Conservation (phyloP, 306 rosid species). For the Mucuna pruriens region DNA sequence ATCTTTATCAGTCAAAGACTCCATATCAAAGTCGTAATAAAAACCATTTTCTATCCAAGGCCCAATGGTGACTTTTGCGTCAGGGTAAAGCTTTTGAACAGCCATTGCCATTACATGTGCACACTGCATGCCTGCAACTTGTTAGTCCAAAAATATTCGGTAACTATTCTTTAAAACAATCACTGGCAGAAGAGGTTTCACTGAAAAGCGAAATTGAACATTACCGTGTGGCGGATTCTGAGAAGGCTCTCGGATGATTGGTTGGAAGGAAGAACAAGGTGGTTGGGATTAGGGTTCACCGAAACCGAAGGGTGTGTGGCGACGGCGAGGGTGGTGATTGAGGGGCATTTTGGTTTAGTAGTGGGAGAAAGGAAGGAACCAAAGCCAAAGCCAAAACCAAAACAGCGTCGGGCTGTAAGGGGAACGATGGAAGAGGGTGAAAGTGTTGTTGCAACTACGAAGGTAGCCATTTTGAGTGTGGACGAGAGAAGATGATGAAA, state of each 20-base stretch:
- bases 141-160: too few species aligned
- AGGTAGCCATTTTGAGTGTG: slow-evolving; percentile 52
- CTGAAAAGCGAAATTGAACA: neutral
- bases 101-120: slow-evolving; percentile 99
- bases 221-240: slow-evolving; percentile 93
- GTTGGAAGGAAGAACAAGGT: slow-evolving; percentile 79
- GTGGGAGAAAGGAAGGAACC: slow-evolving; percentile 32
- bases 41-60: slow-evolving; percentile 98
- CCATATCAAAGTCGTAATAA: slow-evolving; percentile 94
- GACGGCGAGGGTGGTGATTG: slow-evolving; percentile 48
- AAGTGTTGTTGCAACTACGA: slow-evolving; percentile 20
- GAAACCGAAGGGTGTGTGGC: slow-evolving; percentile 52
- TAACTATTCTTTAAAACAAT: too few species aligned
- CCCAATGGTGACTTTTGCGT: slow-evolving; percentile 97
- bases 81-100: slow-evolving; percentile 89
- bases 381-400: slow-evolving; percentile 25
- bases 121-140: slow-evolving; percentile 57
- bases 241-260: slow-evolving; percentile 80
- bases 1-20: slow-evolving; percentile 84
- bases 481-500: neutral
- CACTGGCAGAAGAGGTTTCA: too few species aligned
- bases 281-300: neutral
- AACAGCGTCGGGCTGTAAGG: slow-evolving; percentile 42
- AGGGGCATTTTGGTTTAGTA: slow-evolving; percentile 39
- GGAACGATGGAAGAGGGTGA: slow-evolving; percentile 42